Conservation (phyloP, 345 rosid genomes). For the Noccaea bulbosa region DNA sequence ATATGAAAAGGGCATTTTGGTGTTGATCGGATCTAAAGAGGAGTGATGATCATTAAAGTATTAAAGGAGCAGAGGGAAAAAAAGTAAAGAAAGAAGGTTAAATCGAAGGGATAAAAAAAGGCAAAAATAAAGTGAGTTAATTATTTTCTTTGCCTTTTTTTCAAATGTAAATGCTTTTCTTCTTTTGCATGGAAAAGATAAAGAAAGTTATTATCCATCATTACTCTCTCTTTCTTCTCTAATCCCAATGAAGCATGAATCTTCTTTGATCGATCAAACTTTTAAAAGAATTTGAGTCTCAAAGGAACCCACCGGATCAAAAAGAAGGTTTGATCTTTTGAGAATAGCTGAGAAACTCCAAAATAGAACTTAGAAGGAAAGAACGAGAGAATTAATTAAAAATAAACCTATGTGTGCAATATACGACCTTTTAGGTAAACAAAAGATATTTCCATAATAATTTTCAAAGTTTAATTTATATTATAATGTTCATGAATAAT, state of each 20-base stretch:
- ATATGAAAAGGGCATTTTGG: constrained; percentile 40
- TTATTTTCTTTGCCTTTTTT: constrained; percentile 34
- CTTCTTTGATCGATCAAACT: constrained; percentile 41
- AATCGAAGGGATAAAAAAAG: constrained; percentile 34
- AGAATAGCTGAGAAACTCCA: constrained; percentile 16
- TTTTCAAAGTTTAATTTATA: neutral
- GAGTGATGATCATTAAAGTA: constrained; percentile 44
- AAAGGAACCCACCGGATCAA: constrained; percentile 31
- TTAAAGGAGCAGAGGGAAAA: constrained; percentile 37
- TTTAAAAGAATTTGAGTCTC: constrained; percentile 29
- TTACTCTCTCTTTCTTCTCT: constrained; percentile 44
- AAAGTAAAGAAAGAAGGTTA: constrained; percentile 41
- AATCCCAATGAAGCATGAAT: constrained; percentile 49
- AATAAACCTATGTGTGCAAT: constrained; percentile 11
- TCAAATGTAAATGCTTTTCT: constrained; percentile 43
- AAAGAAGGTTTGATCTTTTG: constrained; percentile 38
- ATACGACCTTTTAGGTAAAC: neutral
- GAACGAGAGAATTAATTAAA: neutral
- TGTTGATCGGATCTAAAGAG: constrained; percentile 45
- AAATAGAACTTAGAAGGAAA: constrained; percentile 12
- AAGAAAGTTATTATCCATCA: constrained; percentile 36
- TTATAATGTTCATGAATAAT: neutral
- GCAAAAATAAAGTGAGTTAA: constrained; percentile 26
- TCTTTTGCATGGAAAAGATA: constrained; percentile 47
- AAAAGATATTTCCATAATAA: neutral